phyloP scores from a whole-genome alignment of 129 eudicot species.

The Flaveria bidentis region DNA sequence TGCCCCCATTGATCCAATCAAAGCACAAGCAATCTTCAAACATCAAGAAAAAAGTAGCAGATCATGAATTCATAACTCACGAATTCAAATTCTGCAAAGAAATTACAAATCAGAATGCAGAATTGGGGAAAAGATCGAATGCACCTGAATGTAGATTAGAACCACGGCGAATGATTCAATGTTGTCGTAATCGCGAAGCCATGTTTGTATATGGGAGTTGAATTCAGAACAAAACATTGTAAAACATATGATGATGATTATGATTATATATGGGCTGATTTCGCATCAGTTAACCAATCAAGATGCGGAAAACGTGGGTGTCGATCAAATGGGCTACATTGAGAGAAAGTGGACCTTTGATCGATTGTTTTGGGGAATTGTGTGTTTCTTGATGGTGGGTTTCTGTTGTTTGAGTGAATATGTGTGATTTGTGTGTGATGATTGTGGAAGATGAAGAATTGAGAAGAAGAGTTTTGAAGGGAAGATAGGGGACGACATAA shows the following conservation, averaged over 20 bases:
- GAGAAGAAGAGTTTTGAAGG: conserved; percentile 15
- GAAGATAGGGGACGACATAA: not conserved
- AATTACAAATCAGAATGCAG: conserved; percentile 24
- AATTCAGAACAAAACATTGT: conserved; percentile 65
- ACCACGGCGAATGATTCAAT: conserved; percentile 69
- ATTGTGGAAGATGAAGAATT: not conserved
- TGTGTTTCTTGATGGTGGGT: conserved; percentile 2
- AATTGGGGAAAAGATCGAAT: not conserved
- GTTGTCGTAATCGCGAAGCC: conserved; percentile 86
- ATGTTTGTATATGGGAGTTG: conserved; percentile 49
- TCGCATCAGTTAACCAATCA: conserved; percentile 14
- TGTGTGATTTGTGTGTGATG: conserved; percentile 14
- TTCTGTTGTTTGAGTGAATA: not conserved
- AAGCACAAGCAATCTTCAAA: conserved; percentile 74
- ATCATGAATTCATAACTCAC: not conserved
- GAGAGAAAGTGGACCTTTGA: conserved; percentile 15
- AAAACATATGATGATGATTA: conserved; percentile 4
- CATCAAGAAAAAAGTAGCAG: conserved; percentile 1
- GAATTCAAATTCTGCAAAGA: not conserved
- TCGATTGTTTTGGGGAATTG: conserved; percentile 4
- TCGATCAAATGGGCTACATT: conserved; percentile 33
- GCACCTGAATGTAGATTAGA: conserved; percentile 68
- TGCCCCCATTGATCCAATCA: conserved; percentile 91
- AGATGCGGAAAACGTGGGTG: conserved; percentile 13
- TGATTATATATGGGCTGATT: not conserved